A percentile compares a stretch with the other conserved stretches of the same genome.
phyloP scores from a whole-genome alignment of 2,329 filamentous ascomycete species.

The Didymella pinodella region DNA sequence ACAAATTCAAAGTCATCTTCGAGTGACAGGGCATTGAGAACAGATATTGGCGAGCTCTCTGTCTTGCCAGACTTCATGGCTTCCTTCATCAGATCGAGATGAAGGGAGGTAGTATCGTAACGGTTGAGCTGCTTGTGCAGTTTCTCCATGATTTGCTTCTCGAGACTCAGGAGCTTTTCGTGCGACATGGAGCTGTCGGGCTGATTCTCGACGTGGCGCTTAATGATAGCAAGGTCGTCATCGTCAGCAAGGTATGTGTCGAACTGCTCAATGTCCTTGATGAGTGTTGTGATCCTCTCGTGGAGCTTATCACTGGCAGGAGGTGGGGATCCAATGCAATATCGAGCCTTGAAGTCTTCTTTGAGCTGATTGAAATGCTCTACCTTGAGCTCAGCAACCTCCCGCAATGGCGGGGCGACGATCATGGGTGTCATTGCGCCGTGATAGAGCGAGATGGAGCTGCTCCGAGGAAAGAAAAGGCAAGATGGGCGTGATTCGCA shows the following conservation, averaged over 20 bases:
- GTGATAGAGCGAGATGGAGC: not conserved
- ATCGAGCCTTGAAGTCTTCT: slow-evolving; percentile 58
- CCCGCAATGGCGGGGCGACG: slow-evolving; percentile 31
- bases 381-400: slow-evolving; percentile 56
- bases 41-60: slow-evolving; percentile 15
- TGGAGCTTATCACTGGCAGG: slow-evolving; percentile 35
- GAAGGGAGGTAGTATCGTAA: slow-evolving; percentile 65
- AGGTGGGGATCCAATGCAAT: slow-evolving; percentile 37
- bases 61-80: slow-evolving; percentile 43
- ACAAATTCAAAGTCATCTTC: slow-evolving; percentile 57
- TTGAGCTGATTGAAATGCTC: slow-evolving; percentile 64
- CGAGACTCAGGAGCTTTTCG: slow-evolving; percentile 56
- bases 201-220: slow-evolving; percentile 60
- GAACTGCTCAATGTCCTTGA: slow-evolving; percentile 50
- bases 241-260: slow-evolving; percentile 42
- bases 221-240: slow-evolving; percentile 55
- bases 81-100: slow-evolving; percentile 59
- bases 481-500: not conserved
- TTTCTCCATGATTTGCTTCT: slow-evolving; percentile 57
- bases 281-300: slow-evolving; percentile 46
- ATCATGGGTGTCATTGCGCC: slow-evolving; percentile 17
- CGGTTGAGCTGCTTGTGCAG: slow-evolving; percentile 61
- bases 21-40: slow-evolving; percentile 33
- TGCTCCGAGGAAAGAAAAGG: not conserved
- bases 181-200: slow-evolving; percentile 63